phyloP scores from a whole-genome alignment of 768 basidiomycete genomes.

The Strobilomyces echinocephalus region DNA sequence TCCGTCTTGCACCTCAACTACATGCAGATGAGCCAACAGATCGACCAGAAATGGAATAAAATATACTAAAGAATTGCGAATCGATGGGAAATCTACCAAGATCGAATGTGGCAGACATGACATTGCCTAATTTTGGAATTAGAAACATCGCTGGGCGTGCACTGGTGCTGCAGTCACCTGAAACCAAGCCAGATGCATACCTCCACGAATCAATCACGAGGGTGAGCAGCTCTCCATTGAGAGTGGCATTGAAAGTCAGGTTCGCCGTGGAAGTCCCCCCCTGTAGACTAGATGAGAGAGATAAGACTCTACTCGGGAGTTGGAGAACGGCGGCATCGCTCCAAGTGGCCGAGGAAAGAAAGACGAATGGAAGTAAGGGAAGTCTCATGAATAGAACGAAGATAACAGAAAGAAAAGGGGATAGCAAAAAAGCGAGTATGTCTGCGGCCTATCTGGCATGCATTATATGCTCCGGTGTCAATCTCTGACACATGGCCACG shows the following conservation, averaged over 20 bases:
- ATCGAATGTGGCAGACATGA: constrained; percentile 26
- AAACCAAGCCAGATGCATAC: constrained; percentile 45
- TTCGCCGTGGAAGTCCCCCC: constrained; percentile 27
- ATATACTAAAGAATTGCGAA: constrained; percentile 34
- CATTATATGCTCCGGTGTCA: constrained; percentile 2
- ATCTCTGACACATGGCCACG: too few relatives aligned
- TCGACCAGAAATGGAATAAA: not conserved
- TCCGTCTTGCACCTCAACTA: constrained; percentile 23
- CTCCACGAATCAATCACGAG: constrained; percentile 45
- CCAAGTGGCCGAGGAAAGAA: constrained; percentile 9
- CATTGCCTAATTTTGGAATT: constrained; percentile 17
- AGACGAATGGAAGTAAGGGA: constrained; percentile 1
- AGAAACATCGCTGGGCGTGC: not conserved
- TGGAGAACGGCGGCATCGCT: constrained; percentile 9
- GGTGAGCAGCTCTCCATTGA: constrained; percentile 31
- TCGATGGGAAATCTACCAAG: constrained; percentile 42
- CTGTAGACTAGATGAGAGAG: constrained; percentile 8
- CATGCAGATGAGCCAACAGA: constrained; percentile 1
- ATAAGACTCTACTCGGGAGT: constrained; percentile 12
- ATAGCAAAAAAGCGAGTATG: not conserved
- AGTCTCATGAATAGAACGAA: constrained; percentile 11
- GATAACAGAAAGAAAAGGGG: too few relatives aligned
- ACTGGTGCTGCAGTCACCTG: constrained; percentile 33
- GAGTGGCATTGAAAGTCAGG: constrained; percentile 34
- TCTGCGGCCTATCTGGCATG: too few relatives aligned